phyloP scores from a whole-genome alignment of 768 basidiomycete genomes.

The Leccinellum luteum region DNA sequence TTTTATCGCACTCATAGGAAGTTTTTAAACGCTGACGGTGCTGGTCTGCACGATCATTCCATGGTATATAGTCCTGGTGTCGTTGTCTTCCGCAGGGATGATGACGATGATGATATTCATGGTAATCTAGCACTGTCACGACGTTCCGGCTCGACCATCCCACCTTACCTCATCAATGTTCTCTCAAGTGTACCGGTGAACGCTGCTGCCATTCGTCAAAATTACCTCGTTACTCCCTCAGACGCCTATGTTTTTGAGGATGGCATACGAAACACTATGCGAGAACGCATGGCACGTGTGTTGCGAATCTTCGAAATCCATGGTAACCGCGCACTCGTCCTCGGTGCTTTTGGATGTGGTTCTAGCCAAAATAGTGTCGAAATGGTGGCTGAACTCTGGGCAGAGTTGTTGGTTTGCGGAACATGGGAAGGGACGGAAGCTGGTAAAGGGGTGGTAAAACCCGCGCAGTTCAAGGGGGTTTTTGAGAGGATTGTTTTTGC shows the following conservation, averaged over 20 bases:
- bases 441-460: conserved; percentile 13
- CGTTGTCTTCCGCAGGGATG: conserved; percentile 41
- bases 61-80: conserved; percentile 47
- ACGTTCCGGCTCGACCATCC: conserved; percentile 28
- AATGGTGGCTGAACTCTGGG: conserved; percentile 44
- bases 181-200: conserved; percentile 44
- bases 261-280: conserved; percentile 41
- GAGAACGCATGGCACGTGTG: conserved; percentile 47
- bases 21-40: conserved; percentile 35
- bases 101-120: conserved; percentile 23
- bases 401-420: conserved; percentile 42
- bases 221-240: conserved; percentile 34
- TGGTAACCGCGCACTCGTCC: conserved; percentile 38
- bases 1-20: conserved; percentile 42
- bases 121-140: conserved; percentile 1
- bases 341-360: conserved; percentile 48
- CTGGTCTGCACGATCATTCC: conserved; percentile 44
- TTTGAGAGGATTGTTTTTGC: conserved; percentile 46
- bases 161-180: conserved; percentile 39
- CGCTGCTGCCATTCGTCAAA: conserved; percentile 39
- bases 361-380: conserved; percentile 41
- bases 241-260: conserved; percentile 36
- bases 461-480: conserved; percentile 37
- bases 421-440: conserved; percentile 21
- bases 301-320: conserved; percentile 42